Percentiles rank a stretch among this genome's conserved stretches.
Evolutionary conservation across 2,329 filamentous ascomycete genomes (phyloP).

Genomic region (Neoascochyta sp.): DNA sequence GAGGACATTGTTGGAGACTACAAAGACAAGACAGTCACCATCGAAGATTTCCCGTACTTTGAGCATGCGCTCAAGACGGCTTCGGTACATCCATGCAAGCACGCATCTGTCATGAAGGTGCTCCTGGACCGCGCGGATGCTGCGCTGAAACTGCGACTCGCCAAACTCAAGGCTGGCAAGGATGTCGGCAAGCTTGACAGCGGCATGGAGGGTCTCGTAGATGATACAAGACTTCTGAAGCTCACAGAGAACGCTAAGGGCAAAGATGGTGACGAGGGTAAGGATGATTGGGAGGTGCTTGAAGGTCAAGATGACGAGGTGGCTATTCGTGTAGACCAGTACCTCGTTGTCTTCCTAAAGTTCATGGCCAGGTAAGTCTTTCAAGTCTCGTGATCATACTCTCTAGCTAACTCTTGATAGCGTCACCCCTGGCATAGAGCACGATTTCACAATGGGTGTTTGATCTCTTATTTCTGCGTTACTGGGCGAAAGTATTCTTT

Average conservation of each 20-base stretch:
- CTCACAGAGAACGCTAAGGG: conserved; percentile 51
- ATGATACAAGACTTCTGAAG: conserved; percentile 65
- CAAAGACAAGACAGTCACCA: conserved; percentile 96
- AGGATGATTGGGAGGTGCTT: conserved; percentile 60
- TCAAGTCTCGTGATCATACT: conserved; percentile 40
- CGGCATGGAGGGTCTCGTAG: conserved; percentile 82
- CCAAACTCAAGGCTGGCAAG: conserved; percentile 68
- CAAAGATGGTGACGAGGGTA: conserved; percentile 41
- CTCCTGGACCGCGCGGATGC: conserved; percentile 93
- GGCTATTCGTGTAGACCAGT: conserved; percentile 83
- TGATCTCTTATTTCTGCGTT: conserved; percentile 42
- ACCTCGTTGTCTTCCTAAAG: conserved; percentile 82
- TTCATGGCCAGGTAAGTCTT: conserved; percentile 52
- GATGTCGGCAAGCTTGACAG: conserved; percentile 50
- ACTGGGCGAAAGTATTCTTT: background rate
- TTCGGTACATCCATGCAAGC: conserved; percentile 93
- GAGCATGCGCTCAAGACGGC: conserved; percentile 92
- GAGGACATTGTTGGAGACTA: conserved; percentile 95
- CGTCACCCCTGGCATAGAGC: conserved; percentile 94
- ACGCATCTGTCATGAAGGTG: conserved; percentile 96
- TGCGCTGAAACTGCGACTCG: conserved; percentile 80
- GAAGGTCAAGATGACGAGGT: conserved; percentile 66
- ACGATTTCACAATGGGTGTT: conserved; percentile 96
- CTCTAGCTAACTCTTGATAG: conserved; percentile 60
- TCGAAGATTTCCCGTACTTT: conserved; percentile 96